Base-by-base conservation (phyloP, 768 basidiomycete genomes). In the Suillus brevipes region DNA sequence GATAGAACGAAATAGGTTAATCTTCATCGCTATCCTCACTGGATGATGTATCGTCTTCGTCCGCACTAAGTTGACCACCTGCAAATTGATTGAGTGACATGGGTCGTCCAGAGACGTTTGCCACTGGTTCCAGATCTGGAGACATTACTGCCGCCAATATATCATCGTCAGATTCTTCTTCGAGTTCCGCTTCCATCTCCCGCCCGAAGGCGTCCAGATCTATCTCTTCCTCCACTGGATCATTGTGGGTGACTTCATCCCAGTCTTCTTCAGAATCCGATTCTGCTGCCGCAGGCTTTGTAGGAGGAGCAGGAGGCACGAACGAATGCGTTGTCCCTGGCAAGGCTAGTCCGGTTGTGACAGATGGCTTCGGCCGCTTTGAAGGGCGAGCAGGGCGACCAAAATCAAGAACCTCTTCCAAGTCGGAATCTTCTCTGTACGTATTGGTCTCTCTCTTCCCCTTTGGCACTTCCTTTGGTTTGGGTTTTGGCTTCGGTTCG, bases 21-120 rank as follows among this genome's bases (percentile, higher is more conserved):
- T 85, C 81, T 60, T 84, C 84, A 64, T 87, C 85, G 68, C 82
- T 85, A 3, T 87, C 85, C 34, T 85, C 79, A 66, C 84, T 86
- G 10, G 83, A 82, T 20, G 82, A 81, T 63, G 82, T 84, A 47
- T 83, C 85, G 60, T 85, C 84, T 36, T 84, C 82, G 40, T 81
- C 78, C 42, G 67, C 77, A 50, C 75, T 78, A 68, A 74, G 71
- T 72, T 69, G 72, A 57, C 79, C 82, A 52, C 78, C 82, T 10
- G 79, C 86, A 65, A 83, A 80, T 65, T 80, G 78, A 65, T 82
- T 82, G 65, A 87, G 65, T 38, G 87, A 86, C 37, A 87, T 80
- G 14, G 85, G 85, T 42, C 73, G 74, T 50, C 73, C 70, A 38
- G 64, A 49, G 38, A 66, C 64, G 45, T 68, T n/a, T 55, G 67